These are phyloP conservation scores for Salix koriyanagi DNA, from an alignment of 345 rosid species.

Conservation along the genomic window DNA sequence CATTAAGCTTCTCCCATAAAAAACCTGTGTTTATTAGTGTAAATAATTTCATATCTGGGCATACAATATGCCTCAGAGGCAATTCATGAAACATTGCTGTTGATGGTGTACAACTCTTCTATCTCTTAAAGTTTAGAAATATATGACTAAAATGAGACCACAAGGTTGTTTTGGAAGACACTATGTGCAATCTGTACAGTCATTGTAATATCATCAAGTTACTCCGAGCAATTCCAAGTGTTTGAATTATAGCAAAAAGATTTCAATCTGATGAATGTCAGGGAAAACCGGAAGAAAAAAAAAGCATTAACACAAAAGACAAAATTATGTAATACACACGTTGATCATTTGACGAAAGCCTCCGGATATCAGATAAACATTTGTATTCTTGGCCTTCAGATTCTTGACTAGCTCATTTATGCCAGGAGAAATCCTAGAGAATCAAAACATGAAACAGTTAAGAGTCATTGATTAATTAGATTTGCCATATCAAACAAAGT, in stretches of 20 bases:
- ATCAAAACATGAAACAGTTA: background rate
- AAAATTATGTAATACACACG: slow-evolving; percentile 32
- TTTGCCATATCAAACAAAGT: background rate
- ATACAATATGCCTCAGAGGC: background rate
- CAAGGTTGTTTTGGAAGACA: background rate
- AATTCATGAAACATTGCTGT: too few species aligned
- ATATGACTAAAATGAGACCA: background rate
- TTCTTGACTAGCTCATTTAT: slow-evolving; percentile 68
- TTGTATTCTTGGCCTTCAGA: slow-evolving; percentile 56
- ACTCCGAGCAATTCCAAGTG: background rate
- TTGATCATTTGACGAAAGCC: slow-evolving; percentile 98
- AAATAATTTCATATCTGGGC: background rate
- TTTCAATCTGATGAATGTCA: background rate
- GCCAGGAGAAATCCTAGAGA: slow-evolving; percentile 71
- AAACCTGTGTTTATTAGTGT: background rate
- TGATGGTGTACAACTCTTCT: too few species aligned
- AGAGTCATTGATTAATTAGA: background rate
- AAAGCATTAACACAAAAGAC: slow-evolving; percentile 1
- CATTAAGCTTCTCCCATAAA: background rate
- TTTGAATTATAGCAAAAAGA: background rate
- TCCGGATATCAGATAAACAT: slow-evolving; percentile 84
- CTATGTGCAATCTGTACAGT: background rate
- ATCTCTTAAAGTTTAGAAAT: too few species aligned
- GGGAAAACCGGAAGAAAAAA: background rate
- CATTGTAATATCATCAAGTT: background rate